Conservation (phyloP, 192 early-diverging fungal species). For the Rhizophagus prolifer region DNA sequence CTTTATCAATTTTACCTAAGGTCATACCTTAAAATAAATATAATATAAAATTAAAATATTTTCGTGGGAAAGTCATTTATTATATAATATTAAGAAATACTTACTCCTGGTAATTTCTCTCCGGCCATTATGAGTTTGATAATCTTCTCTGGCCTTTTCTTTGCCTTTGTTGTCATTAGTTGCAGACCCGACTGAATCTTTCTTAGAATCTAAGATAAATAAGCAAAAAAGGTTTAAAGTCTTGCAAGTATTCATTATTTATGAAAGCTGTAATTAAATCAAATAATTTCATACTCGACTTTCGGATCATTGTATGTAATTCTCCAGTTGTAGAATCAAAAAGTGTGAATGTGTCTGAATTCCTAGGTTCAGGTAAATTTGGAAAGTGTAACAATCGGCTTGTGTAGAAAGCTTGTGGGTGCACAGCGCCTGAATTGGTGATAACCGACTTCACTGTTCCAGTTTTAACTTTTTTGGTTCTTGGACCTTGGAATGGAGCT, state of each 20-base stretch:
- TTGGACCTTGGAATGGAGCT: constrained; percentile 26
- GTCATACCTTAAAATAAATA: background rate
- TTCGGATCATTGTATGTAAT: constrained; percentile 11
- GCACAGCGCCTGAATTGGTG: background rate
- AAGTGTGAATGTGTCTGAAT: constrained; percentile 18
- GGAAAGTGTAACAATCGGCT: constrained; percentile 26
- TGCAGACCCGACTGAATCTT: background rate
- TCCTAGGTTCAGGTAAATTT: constrained; percentile 19
- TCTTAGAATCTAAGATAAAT: background rate
- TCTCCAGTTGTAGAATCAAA: constrained; percentile 22
- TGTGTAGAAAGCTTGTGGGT: constrained; percentile 27
- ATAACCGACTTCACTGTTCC: background rate
- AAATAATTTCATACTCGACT: constrained; percentile 7
- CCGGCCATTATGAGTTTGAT: background rate
- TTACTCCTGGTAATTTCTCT: background rate
- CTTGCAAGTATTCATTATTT: background rate
- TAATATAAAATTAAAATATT: background rate
- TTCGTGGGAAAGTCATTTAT: background rate
- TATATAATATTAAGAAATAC: background rate
- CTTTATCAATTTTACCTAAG: background rate
- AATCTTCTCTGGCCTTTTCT: background rate
- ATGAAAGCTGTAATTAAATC: background rate
- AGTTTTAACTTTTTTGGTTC: constrained; percentile 9
- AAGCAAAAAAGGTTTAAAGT: background rate
- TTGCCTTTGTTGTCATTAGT: background rate